A percentile compares a stretch with the other conserved stretches of the same genome.
These are phyloP conservation scores for Corniculantispora saksenae DNA, from an alignment of 2,329 filamentous ascomycete species.

Conservation along the genomic window DNA sequence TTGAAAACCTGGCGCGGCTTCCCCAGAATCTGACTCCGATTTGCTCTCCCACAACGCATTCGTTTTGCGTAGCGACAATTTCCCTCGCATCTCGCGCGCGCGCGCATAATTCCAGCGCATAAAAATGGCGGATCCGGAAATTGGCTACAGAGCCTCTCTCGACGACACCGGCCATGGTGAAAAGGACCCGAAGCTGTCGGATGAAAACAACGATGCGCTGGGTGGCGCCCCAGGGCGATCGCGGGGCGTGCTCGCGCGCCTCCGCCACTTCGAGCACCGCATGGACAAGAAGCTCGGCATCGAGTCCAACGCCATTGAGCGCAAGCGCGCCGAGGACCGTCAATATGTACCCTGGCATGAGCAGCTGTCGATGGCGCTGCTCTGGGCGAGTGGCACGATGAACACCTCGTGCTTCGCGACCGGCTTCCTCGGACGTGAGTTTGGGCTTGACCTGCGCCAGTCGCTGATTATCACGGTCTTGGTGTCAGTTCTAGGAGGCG, in stretches of 20 bases:
- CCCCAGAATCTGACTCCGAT: neutral
- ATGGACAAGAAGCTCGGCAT: slow-evolving; percentile 50
- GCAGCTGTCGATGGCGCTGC: slow-evolving; percentile 49
- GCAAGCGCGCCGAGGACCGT: slow-evolving; percentile 47
- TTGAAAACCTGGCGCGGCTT: neutral
- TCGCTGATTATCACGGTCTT: slow-evolving; percentile 48
- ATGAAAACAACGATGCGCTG: neutral
- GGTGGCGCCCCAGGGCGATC: slow-evolving; percentile 13
- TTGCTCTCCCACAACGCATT: neutral
- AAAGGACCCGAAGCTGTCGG: neutral
- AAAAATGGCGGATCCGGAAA: slow-evolving; percentile 9
- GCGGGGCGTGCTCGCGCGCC: slow-evolving; percentile 31
- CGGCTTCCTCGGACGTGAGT: slow-evolving; percentile 51
- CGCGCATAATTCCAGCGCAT: neutral
- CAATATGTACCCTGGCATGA: slow-evolving; percentile 35
- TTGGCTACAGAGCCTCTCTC: neutral
- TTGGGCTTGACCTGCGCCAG: slow-evolving; percentile 47
- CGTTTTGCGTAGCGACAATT: neutral
- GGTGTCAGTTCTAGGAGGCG: slow-evolving; percentile 40
- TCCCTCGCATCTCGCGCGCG: neutral
- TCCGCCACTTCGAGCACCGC: slow-evolving; percentile 44
- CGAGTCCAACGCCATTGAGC: slow-evolving; percentile 47
- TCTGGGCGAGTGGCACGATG: slow-evolving; percentile 54
- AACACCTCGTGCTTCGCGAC: slow-evolving; percentile 53
- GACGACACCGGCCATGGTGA: neutral